Evolutionary conservation across 2,329 filamentous ascomycete genomes (phyloP).

Genomic region (Emmonsia crescens): DNA sequence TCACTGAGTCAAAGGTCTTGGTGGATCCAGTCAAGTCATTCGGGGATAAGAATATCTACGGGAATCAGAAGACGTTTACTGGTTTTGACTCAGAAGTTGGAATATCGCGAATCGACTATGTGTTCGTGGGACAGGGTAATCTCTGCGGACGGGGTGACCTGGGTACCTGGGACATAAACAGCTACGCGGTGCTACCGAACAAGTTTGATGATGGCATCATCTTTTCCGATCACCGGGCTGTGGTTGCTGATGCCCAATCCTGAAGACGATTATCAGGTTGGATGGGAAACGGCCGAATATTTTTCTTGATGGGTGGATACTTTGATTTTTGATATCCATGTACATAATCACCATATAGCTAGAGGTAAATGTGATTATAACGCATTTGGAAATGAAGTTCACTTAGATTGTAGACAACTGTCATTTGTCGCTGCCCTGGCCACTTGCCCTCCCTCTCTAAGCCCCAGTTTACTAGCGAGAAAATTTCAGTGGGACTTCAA

Average conservation of each 20-base stretch:
- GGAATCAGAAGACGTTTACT: conserved; percentile 29
- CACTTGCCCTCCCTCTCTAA: conserved; percentile 37
- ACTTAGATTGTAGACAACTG: neutral
- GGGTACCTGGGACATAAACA: conserved; percentile 32
- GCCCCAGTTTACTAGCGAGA: no score
- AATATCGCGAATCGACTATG: conserved; percentile 41
- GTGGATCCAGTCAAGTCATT: neutral
- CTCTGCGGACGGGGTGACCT: neutral
- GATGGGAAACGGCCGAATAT: neutral
- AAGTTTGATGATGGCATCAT: conserved; percentile 46
- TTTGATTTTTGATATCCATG: neutral
- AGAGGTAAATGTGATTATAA: neutral
- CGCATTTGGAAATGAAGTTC: neutral
- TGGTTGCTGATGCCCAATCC: conserved; percentile 39
- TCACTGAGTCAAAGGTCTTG: neutral
- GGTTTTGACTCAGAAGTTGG: conserved; percentile 25
- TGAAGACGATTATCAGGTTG: neutral
- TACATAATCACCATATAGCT: neutral
- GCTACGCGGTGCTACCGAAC: conserved; percentile 44
- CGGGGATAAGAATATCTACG: neutral
- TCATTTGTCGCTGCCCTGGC: neutral
- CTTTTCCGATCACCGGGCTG: conserved; percentile 46
- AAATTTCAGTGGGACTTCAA: no score
- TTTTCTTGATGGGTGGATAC: neutral
- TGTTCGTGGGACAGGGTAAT: conserved; percentile 34